Base-by-base conservation (phyloP, 225 moss, liverwort and hornwort genomes). In the Anthoceros angustus region DNA sequence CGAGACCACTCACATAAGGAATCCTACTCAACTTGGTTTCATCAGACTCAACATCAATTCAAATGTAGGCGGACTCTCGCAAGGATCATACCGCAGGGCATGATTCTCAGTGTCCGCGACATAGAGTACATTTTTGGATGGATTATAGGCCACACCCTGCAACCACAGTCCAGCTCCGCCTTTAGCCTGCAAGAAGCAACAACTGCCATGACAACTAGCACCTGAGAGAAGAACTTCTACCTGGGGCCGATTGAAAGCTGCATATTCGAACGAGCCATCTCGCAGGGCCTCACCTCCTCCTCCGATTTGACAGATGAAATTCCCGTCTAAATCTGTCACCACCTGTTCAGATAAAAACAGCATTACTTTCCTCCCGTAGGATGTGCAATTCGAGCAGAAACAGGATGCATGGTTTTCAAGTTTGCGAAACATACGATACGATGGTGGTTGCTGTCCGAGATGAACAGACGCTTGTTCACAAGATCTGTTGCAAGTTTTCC, bases 71-170 rank as follows among this genome's bases (percentile, higher is more conserved):
- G 43, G 10, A 3, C 10, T 11, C 42, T 38, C 15, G 42, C 9
- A 38, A 65, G 41, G n/a, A 63, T 48, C 43, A 38, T 67, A 92
- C 92, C 92, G 83, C 5, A 98, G 65, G 63, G 95, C 88, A 72
- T 98, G 95, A 70, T 92, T 98, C 76, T 98, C 95, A 14, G 95
- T 98, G 69, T 98, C 95, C 41, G 95, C 88, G 71, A 98, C 91
- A 61, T 91, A 98, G 41, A 98, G 95, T 38, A 83, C 80, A 66
- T 98, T 89, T 73, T 82, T 91, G 42, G 79, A 74, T 21, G 88
- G 75, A 67, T 89, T 88, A 77, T 91, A 98, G 41, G 85, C 82
- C 62, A 98, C 71, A 66, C 95, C 95, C 85, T 83, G 74, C 72
- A 76, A 40, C 64, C 5, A 68, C 40, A 66, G 24, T 67, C 16